These are phyloP conservation scores for Fusarium sp. DNA, from an alignment of 2,329 filamentous ascomycete genomes.

Conservation along the genomic window DNA sequence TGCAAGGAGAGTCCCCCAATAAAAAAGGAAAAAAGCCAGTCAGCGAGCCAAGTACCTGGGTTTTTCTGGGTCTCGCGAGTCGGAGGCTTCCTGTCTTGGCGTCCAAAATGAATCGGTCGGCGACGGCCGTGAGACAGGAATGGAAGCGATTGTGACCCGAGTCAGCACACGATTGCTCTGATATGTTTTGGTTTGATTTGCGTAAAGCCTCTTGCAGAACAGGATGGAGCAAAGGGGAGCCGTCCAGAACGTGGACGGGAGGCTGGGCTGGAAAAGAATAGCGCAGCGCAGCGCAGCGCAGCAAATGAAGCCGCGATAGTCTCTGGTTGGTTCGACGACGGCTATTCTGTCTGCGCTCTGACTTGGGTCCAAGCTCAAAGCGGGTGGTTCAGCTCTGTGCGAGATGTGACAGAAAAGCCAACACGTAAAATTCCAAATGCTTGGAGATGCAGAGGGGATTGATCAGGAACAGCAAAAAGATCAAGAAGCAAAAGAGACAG, in stretches of 20 bases:
- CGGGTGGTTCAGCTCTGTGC: conserved; percentile 34
- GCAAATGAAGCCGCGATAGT: conserved; percentile 19
- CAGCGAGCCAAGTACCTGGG: conserved; percentile 34
- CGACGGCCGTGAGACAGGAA: conserved; percentile 38
- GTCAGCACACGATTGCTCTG: conserved; percentile 22
- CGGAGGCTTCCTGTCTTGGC: conserved; percentile 36
- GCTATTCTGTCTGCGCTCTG: conserved; percentile 27
- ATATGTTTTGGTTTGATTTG: conserved; percentile 2
- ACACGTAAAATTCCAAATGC: conserved; percentile 6
- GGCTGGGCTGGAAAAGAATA: conserved; percentile 19
- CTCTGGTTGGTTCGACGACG: conserved; percentile 31
- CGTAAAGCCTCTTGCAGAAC: conserved; percentile 9
- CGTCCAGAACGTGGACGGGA: conserved; percentile 23
- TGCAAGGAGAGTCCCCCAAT: conserved; percentile 37
- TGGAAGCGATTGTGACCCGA: conserved; percentile 25
- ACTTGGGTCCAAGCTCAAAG: conserved; percentile 36
- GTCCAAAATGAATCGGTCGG: conserved; percentile 30
- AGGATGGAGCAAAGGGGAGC: conserved; percentile 15
- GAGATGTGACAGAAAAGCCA: conserved; percentile 30
- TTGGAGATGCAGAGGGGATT: background rate
- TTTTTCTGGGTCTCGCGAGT: conserved; percentile 39
- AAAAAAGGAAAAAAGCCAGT: conserved; percentile 33
- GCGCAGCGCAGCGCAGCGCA: conserved; percentile 20
- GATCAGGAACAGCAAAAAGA: background rate
- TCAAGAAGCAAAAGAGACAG: conserved; percentile 8